Conservation (phyloP, 2,329 filamentous ascomycete genomes). For the Botrytis deweyae region DNA sequence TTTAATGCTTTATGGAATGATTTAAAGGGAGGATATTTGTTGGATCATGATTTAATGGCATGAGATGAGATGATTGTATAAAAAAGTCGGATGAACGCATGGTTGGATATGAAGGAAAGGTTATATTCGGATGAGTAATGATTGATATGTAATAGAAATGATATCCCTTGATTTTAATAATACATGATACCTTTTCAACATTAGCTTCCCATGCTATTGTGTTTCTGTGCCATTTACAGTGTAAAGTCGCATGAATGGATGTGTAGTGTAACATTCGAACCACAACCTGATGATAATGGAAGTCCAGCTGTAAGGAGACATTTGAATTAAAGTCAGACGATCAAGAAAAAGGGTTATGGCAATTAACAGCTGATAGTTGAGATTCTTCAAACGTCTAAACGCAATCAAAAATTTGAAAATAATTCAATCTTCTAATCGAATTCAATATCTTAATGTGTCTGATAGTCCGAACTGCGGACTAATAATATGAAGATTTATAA, state of each 20-base stretch:
- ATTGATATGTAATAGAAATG: constrained; percentile 11
- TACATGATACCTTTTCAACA: neutral
- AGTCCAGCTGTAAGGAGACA: too few relatives aligned
- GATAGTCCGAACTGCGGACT: too few relatives aligned
- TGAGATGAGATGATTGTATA: neutral
- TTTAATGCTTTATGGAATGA: neutral
- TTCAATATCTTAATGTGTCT: too few relatives aligned
- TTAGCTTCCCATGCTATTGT: neutral
- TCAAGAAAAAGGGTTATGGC: too few relatives aligned
- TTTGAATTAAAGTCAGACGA: too few relatives aligned
- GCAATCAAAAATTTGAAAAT: too few relatives aligned
- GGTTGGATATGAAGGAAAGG: neutral
- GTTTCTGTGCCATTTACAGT: neutral
- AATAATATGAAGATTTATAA: too few relatives aligned
- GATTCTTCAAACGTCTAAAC: too few relatives aligned
- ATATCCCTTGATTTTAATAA: constrained; percentile 11
- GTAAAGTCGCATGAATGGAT: neutral
- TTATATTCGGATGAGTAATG: constrained; percentile 6
- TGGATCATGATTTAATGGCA: neutral
- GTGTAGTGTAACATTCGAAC: too few relatives aligned
- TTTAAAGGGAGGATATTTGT: neutral
- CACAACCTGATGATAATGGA: too few relatives aligned
- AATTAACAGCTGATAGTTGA: too few relatives aligned
- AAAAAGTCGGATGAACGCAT: neutral
- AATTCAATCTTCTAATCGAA: too few relatives aligned